These are phyloP conservation scores for Thielaviopsis punctulata DNA, from an alignment of 2,329 filamentous ascomycete species.

Conservation along the genomic window DNA sequence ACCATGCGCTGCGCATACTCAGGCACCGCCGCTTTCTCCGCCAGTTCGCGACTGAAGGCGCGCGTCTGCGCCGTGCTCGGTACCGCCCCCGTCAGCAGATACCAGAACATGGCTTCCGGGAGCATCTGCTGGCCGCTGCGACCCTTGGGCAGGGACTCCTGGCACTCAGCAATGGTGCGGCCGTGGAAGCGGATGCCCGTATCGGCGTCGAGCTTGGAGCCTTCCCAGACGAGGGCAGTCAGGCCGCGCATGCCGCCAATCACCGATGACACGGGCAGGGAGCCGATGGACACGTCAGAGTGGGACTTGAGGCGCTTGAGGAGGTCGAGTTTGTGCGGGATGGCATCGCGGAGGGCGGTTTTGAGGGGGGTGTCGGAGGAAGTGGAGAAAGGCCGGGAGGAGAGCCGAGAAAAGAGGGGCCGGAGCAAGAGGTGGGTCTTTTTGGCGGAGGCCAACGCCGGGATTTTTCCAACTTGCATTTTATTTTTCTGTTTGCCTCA, in stretches of 20 bases:
- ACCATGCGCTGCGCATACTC: slow-evolving; percentile 74
- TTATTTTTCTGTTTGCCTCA: too few species aligned
- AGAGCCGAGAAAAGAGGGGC: not conserved
- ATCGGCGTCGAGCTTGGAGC: slow-evolving; percentile 87
- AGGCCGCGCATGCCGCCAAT: slow-evolving; percentile 94
- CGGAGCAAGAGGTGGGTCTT: not conserved
- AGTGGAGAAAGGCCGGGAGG: not conserved
- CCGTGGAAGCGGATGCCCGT: slow-evolving; percentile 98
- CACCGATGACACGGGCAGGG: slow-evolving; percentile 85
- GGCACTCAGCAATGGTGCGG: slow-evolving; percentile 95
- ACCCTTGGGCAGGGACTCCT: slow-evolving; percentile 82
- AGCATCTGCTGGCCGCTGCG: slow-evolving; percentile 89
- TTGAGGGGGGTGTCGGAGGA: slow-evolving; percentile 77
- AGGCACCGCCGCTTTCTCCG: slow-evolving; percentile 70
- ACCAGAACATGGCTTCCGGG: slow-evolving; percentile 98
- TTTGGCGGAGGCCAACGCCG: too few species aligned
- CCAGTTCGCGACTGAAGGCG: slow-evolving; percentile 66
- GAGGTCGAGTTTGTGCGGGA: slow-evolving; percentile 85
- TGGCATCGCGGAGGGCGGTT: slow-evolving; percentile 61
- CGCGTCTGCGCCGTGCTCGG: slow-evolving; percentile 71
- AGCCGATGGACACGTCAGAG: slow-evolving; percentile 65
- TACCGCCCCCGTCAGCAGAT: slow-evolving; percentile 82
- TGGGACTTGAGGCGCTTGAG: slow-evolving; percentile 86
- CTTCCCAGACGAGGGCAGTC: slow-evolving; percentile 98
- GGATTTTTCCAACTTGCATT: too few species aligned